Evolutionary conservation across 805 yeast genomes (phyloP), one percentile per base, ranked within the genome.

Genomic region (Lipomyces chichibuensis): DNA sequence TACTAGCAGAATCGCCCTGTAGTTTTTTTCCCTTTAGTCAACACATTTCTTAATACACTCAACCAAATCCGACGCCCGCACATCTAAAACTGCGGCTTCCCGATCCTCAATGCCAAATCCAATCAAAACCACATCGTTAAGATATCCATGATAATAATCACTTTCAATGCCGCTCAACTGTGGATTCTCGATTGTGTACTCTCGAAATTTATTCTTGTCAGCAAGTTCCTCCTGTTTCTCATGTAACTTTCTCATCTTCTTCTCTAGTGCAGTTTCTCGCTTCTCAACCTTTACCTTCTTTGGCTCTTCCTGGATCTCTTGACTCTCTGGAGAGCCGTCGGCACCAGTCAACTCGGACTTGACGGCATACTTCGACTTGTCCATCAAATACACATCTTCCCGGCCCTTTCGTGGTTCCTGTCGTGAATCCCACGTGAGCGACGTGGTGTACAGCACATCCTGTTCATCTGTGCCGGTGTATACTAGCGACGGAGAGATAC

Each of bases 101-200:
- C 59, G 32, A 54, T 69, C 71, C 14, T 69, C 70, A 20, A 69
- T 69, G 20, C 70, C 71, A 57, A 69, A 69, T 11, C 64, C 59
- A 32, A 69, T 63, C 39, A 69, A 59, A 11, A 69, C 59, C 11
- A 69, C 60, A 29, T 69, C 71, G 33, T 67, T 66, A 27, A 69
- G 63, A 51, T 69, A 69, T n/a, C 71, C 71, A 51, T 69, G 71
- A 43, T 69, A 69, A 59, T 57, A 69, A 32, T 69, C 71, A 14
- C 71, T 67, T 27, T 57, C 59, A 3, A 67, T 25, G 3, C 71
- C 65, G n/a, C 52, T 51, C 25, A 69, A 49, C 52, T 69, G 70
- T 17, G 63, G 67, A 25, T 65, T 59, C 27, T 60, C 64, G 14
- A 33, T 23, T 35, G 60, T 49, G 49, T 69, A 49, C 7, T 59